Conservation (phyloP, 2,329 filamentous ascomycete genomes). For the Fusarium buharicum region DNA sequence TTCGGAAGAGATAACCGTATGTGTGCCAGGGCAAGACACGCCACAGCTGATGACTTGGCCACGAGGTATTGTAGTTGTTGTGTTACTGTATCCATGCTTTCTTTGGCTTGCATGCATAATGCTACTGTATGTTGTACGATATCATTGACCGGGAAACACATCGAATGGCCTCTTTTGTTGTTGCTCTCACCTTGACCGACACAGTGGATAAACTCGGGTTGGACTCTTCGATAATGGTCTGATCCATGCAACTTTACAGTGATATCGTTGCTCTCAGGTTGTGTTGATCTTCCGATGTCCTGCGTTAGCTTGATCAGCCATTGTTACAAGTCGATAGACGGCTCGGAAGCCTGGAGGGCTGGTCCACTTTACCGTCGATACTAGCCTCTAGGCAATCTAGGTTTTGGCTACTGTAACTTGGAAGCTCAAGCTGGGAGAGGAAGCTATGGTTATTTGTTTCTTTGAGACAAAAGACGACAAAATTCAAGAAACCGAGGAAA, state of each 20-base stretch:
- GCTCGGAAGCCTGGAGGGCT: constrained; percentile 4
- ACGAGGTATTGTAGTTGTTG: constrained; percentile 24
- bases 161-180: constrained; percentile 1
- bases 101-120: constrained; percentile 28
- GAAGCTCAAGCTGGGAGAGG: too few relatives aligned
- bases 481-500: too few relatives aligned
- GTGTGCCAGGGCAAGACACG: constrained; percentile 32
- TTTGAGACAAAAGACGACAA: too few relatives aligned
- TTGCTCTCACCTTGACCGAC: constrained; percentile 8
- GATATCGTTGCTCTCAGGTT: constrained; percentile 2
- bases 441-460: too few relatives aligned
- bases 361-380: constrained; percentile 12
- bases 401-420: too few relatives aligned
- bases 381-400: background rate
- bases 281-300: constrained; percentile 17
- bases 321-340: constrained; percentile 4
- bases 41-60: constrained; percentile 13
- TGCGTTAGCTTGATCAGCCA: constrained; percentile 12
- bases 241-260: background rate
- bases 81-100: constrained; percentile 9
- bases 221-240: background rate
- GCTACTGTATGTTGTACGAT: constrained; percentile 10
- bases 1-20: background rate
- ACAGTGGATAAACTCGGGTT: constrained; percentile 2
- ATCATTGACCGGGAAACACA: background rate